phyloP scores from a whole-genome alignment of 177 flowering plant genomes.

The Vitis hybrid region DNA sequence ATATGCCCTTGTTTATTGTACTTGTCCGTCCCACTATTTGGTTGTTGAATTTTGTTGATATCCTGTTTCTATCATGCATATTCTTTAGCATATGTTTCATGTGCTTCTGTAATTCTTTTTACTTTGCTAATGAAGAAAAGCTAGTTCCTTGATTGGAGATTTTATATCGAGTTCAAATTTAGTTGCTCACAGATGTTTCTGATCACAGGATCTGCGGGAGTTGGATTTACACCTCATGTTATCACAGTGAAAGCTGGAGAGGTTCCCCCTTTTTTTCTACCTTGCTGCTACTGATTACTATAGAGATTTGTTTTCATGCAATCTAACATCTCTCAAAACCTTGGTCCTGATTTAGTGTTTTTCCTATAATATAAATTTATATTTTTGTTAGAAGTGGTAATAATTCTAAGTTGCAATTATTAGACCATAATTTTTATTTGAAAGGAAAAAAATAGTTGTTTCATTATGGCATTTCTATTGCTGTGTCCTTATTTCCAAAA shows the following conservation, averaged over 20 bases:
- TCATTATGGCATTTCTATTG: too few relatives aligned
- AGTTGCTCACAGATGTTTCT: not conserved
- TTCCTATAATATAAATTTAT: too few relatives aligned
- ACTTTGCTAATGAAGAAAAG: too few relatives aligned
- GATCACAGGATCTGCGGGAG: conserved; percentile 56
- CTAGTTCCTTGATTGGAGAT: not conserved
- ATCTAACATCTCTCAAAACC: too few relatives aligned
- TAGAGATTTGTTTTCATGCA: not conserved
- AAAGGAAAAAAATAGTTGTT: too few relatives aligned
- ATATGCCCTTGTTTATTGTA: conserved; percentile 21
- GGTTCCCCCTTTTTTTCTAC: conserved; percentile 38
- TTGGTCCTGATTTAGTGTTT: too few relatives aligned
- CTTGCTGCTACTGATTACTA: not conserved
- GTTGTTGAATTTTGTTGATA: not conserved
- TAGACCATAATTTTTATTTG: too few relatives aligned
- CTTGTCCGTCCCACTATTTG: conserved; percentile 8
- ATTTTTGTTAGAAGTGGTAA: too few relatives aligned
- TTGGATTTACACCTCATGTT: conserved; percentile 85
- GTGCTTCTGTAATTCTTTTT: not conserved
- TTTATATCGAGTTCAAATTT: not conserved
- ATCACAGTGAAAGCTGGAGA: conserved; percentile 86
- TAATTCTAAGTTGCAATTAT: too few relatives aligned
- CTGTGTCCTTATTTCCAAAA: too few relatives aligned
- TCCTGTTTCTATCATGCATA: conserved; percentile 2
- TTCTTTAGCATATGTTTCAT: not conserved